Evolutionary conservation across 1,139 yeast species (phyloP).

Genomic region (Yamadazyma conglobata): DNA sequence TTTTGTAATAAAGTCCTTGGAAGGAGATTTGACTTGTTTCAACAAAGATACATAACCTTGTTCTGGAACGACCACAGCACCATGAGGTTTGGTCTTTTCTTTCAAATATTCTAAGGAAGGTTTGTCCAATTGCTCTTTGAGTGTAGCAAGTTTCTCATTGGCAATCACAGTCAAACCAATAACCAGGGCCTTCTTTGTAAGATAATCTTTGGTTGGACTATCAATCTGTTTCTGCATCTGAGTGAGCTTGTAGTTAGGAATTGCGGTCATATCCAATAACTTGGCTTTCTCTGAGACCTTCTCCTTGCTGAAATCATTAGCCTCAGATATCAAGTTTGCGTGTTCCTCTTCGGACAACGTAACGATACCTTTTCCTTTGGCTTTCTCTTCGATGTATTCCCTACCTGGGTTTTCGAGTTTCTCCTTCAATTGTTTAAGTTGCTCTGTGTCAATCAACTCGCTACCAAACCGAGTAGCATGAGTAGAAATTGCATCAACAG

Average conservation of each 20-base stretch:
- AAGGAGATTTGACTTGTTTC: slow-evolving; percentile 16
- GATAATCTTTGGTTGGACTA: slow-evolving; percentile 26
- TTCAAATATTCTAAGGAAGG: slow-evolving; percentile 28
- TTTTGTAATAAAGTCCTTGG: slow-evolving; percentile 14
- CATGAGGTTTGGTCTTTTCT: slow-evolving; percentile 20
- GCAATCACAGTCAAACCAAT: slow-evolving; percentile 27
- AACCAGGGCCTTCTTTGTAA: slow-evolving; percentile 28
- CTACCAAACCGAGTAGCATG: slow-evolving; percentile 9
- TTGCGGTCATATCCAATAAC: slow-evolving; percentile 23
- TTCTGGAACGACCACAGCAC: slow-evolving; percentile 18
- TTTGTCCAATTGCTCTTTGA: slow-evolving; percentile 12
- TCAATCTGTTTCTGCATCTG: slow-evolving; percentile 17
- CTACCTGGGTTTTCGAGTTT: slow-evolving; percentile 20
- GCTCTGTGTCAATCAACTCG: slow-evolving; percentile 12
- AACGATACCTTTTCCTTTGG: slow-evolving; percentile 17
- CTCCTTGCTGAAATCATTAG: slow-evolving; percentile 29
- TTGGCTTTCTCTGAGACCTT: slow-evolving; percentile 22
- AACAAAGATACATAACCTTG: slow-evolving; percentile 21
- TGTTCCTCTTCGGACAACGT: slow-evolving; percentile 26
- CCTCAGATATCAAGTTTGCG: slow-evolving; percentile 20
- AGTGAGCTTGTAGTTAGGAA: slow-evolving; percentile 22
- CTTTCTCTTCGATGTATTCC: slow-evolving; percentile 20
- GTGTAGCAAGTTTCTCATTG: slow-evolving; percentile 17
- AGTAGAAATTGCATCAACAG: slow-evolving; percentile 9
- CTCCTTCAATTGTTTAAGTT: slow-evolving; percentile 14